phyloP scores from a whole-genome alignment of 495 filamentous ascomycete genomes.

The Aspergillus wentii region DNA sequence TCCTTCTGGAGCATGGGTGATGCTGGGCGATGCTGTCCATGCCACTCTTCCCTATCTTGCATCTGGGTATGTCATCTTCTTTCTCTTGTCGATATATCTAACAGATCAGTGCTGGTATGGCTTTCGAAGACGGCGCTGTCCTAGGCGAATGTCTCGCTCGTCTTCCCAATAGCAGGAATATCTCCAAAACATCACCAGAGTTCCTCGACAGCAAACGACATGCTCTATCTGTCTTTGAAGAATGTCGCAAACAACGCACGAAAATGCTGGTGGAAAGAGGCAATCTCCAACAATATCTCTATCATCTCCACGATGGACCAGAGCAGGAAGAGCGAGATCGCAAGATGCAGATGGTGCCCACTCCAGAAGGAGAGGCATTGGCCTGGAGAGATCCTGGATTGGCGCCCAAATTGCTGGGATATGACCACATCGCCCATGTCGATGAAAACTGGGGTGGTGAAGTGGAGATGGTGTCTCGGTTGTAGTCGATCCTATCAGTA shows the following conservation, averaged over 20 bases:
- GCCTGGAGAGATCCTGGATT: slow-evolving; percentile 42
- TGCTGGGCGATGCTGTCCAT: slow-evolving; percentile 62
- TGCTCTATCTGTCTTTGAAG: slow-evolving; percentile 40
- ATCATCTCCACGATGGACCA: slow-evolving; percentile 45
- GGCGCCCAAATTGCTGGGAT: slow-evolving; percentile 37
- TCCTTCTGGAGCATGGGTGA: slow-evolving; percentile 46
- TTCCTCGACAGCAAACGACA: slow-evolving; percentile 25
- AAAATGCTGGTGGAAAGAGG: slow-evolving; percentile 40
- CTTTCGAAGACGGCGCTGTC: slow-evolving; percentile 47
- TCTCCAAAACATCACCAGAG: slow-evolving; percentile 18
- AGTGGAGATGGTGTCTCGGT: too few relatives aligned
- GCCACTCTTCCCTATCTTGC: slow-evolving; percentile 59
- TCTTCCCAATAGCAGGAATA: slow-evolving; percentile 19
- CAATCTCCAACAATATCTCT: slow-evolving; percentile 44
- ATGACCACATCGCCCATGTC: slow-evolving; percentile 40
- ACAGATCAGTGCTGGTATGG: slow-evolving; percentile 35
- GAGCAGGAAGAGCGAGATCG: slow-evolving; percentile 45
- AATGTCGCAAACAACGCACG: slow-evolving; percentile 40
- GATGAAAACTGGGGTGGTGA: too few relatives aligned
- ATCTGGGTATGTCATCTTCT: slow-evolving; percentile 22
- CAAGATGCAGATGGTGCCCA: slow-evolving; percentile 39
- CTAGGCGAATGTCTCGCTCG: slow-evolving; percentile 43
- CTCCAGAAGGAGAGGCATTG: slow-evolving; percentile 38
- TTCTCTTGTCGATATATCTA: neutral
- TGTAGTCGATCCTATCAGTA: too few relatives aligned